These are phyloP conservation scores for Hymenoscyphus repandus DNA, from an alignment of 2,329 filamentous ascomycete genomes.

Conservation along the genomic window DNA sequence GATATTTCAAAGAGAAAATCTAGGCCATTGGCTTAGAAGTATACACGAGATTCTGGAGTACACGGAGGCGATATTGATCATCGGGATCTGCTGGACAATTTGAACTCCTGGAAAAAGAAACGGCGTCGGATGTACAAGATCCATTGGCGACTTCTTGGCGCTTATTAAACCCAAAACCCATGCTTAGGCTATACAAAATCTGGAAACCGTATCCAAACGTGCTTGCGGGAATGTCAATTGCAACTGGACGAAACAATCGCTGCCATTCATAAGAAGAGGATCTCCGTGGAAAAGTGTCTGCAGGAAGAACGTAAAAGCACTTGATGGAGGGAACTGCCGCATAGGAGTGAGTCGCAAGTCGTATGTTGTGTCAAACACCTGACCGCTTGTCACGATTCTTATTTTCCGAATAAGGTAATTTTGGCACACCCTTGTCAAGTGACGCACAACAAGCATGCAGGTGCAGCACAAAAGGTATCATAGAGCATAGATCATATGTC, in stretches of 20 bases:
- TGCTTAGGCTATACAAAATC: slow-evolving; percentile 1
- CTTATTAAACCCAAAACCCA: neutral
- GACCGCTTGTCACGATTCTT: neutral
- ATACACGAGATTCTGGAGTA: no score
- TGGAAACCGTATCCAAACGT: no score
- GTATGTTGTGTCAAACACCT: neutral
- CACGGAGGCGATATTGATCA: no score
- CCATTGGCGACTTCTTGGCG: neutral
- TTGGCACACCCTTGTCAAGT: neutral
- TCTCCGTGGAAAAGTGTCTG: neutral
- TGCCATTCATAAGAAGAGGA: neutral
- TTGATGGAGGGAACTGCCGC: no score
- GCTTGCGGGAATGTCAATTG: no score
- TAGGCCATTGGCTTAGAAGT: no score
- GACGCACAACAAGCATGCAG: neutral
- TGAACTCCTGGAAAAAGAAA: neutral
- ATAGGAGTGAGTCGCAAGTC: neutral
- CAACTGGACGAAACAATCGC: no score
- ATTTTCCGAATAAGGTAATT: neutral
- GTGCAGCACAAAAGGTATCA: no score
- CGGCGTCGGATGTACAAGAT: neutral
- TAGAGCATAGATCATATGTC: no score
- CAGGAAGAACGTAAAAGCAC: no score
- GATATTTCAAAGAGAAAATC: no score
- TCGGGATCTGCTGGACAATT: neutral